Evolutionary conservation across 2,329 filamentous ascomycete species (phyloP), one percentile per base, ranked within the genome.

Genomic region (Fusarium newnesense): DNA sequence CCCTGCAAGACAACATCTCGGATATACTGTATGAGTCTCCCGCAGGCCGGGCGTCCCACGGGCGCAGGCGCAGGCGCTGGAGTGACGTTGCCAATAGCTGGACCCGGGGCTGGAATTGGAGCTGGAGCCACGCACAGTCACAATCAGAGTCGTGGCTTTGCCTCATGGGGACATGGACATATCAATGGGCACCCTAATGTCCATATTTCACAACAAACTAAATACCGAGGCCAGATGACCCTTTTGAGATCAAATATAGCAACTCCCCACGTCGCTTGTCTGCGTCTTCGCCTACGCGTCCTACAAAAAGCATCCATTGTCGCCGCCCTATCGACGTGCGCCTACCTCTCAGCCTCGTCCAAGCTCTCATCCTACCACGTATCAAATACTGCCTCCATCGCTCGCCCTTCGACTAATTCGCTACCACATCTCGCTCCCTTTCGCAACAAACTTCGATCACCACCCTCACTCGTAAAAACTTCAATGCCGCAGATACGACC

Each of bases 401-500:
- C 64, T 58, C 73, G 64, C 40, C 60, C 60, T 64, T 58, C 54
- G 28, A 65, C 70, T n/a, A 73, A 73, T 54, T 60, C 73, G 13
- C 60, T 78, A 42, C 76, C 76, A 37, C 72, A 76, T 66, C 69
- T 78, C 47, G 57, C 67, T 40, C 58, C 70, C 26, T 68, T 78
- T 37, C 74, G 75, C 58, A 75, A 58, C 61, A 75, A 64, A 63
- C 43, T 75, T 47, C 66, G 66, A 67, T 69, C 70, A 43, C 53
- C 49, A 54, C 75, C 66, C 44, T 72, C 62, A 42, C 65, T 78
- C 59, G 67, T 79, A 69, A 80, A 81, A 76, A 78, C 78, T 64
- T 75, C 78, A 70, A 74, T 76, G 43, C 63, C 76, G 19, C 78
- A 80, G 58, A 81, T 81, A 73, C 81, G 80, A 62, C 77, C 79